A percentile compares a stretch with the other conserved stretches of the same genome.
Conservation (phyloP, 768 basidiomycete genomes). For the Clitopilus passeckerianus region DNA sequence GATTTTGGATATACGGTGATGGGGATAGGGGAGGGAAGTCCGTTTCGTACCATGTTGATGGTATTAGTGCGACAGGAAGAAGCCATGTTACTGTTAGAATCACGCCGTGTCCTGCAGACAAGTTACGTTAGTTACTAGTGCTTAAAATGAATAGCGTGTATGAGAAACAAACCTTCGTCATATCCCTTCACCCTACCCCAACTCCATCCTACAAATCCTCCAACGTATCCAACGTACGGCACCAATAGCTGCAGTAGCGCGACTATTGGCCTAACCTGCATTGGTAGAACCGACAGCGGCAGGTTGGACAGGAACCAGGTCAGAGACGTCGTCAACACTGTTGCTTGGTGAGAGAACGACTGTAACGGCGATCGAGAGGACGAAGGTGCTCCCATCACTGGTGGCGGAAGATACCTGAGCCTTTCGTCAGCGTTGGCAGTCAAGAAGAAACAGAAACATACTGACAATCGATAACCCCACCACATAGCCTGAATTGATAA, state of each 20-base stretch:
- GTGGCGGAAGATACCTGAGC: slow-evolving; percentile 71
- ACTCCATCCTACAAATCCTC: slow-evolving; percentile 75
- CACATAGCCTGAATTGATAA: too few species aligned
- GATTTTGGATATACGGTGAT: background rate
- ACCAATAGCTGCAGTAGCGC: slow-evolving; percentile 51
- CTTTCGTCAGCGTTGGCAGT: too few species aligned
- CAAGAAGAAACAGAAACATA: slow-evolving; percentile 3
- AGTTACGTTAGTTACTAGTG: background rate
- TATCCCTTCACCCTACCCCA: slow-evolving; percentile 74
- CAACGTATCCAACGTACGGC: too few species aligned
- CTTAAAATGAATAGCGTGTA: background rate
- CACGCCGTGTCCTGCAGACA: slow-evolving; percentile 57
- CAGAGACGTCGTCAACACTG: slow-evolving; percentile 68
- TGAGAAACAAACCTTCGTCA: slow-evolving; percentile 49
- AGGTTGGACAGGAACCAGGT: slow-evolving; percentile 72
- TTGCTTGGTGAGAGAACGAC: slow-evolving; percentile 61
- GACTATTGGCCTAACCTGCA: slow-evolving; percentile 53
- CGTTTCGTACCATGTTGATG: slow-evolving; percentile 58
- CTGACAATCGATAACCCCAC: slow-evolving; percentile 84
- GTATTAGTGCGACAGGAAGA: slow-evolving; percentile 69
- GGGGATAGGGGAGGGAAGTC: slow-evolving; percentile 14
- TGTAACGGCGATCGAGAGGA: slow-evolving; percentile 65
- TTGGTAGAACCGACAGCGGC: slow-evolving; percentile 52
- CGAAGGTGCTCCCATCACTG: slow-evolving; percentile 49
- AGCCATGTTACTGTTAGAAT: slow-evolving; percentile 81